phyloP scores from a whole-genome alignment of 2,329 filamentous ascomycete species.

The Apiospora saccharicola region DNA sequence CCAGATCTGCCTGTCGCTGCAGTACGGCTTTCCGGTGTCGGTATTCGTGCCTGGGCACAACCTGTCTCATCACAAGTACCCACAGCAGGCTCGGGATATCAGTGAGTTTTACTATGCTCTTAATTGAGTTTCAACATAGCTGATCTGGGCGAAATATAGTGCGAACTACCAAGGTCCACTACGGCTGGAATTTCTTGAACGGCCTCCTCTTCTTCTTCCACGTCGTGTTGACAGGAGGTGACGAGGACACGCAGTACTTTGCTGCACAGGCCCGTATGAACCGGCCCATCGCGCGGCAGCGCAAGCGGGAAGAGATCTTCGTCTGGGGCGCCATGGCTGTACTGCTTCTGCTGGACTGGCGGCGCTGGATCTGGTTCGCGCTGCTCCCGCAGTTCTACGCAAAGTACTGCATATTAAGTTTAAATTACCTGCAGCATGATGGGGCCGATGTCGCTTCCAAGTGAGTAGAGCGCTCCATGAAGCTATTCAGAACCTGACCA shows the following conservation, averaged over 20 bases:
- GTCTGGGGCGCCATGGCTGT: conserved; percentile 27
- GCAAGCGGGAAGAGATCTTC: conserved; percentile 24
- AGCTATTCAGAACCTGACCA: neutral
- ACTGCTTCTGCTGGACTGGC: conserved; percentile 29
- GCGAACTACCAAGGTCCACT: conserved; percentile 30
- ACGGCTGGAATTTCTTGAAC: conserved; percentile 28
- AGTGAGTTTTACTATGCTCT: conserved; percentile 27
- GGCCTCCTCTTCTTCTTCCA: conserved; percentile 30
- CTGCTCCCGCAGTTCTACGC: conserved; percentile 29
- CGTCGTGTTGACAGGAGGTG: conserved; percentile 27
- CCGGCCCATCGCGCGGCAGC: conserved; percentile 28
- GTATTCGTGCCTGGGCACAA: conserved; percentile 30
- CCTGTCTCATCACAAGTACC: conserved; percentile 29
- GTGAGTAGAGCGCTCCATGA: too few species aligned
- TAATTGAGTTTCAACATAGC: too few species aligned
- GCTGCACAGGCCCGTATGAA: conserved; percentile 28
- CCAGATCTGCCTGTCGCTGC: conserved; percentile 29
- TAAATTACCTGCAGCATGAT: conserved; percentile 29
- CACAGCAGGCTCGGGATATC: conserved; percentile 29
- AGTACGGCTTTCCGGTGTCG: conserved; percentile 29
- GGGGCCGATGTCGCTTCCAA: conserved; percentile 16
- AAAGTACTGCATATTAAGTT: conserved; percentile 27
- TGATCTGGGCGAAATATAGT: conserved; percentile 23
- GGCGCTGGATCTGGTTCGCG: conserved; percentile 30
- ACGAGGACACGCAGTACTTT: conserved; percentile 29